Percentiles rank a stretch among this genome's conserved stretches.
phyloP scores from a whole-genome alignment of 2,329 filamentous ascomycete species.

The Neonectria magnoliae region DNA sequence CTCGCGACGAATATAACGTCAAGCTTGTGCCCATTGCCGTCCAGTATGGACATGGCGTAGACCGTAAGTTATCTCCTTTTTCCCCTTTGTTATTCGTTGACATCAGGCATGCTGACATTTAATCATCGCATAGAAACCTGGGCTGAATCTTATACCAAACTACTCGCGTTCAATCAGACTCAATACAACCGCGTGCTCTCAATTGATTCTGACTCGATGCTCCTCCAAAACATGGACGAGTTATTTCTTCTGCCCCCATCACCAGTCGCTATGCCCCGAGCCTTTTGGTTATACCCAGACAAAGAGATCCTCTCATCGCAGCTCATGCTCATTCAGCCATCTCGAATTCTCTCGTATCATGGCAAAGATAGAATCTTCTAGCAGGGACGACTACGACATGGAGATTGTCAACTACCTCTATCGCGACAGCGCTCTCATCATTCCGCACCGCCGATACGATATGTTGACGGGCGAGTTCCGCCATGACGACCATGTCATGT shows the following conservation, averaged over 20 bases:
- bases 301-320: conserved; percentile 66
- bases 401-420: conserved; percentile 73
- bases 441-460: conserved; percentile 72
- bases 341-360: conserved; percentile 58
- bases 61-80: conserved; percentile 45
- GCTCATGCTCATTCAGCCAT: conserved; percentile 68
- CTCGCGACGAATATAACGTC: conserved; percentile 56
- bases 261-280: conserved; percentile 73
- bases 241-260: conserved; percentile 73
- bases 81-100: neutral
- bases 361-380: conserved; percentile 39
- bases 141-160: conserved; percentile 73
- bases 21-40: conserved; percentile 55
- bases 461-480: conserved; percentile 73
- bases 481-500: conserved; percentile 55
- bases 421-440: conserved; percentile 64
- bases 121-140: conserved; percentile 56
- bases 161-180: conserved; percentile 74
- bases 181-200: conserved; percentile 63
- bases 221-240: conserved; percentile 74
- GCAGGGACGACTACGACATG: conserved; percentile 67
- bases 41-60: conserved; percentile 48
- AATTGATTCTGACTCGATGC: conserved; percentile 69
- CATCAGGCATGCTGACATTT: neutral
- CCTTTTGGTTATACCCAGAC: conserved; percentile 73